Evolutionary conservation across 1,139 yeast genomes (phyloP), one percentile per base, ranked within the genome.

Genomic region (Zygoascus meyerae): DNA sequence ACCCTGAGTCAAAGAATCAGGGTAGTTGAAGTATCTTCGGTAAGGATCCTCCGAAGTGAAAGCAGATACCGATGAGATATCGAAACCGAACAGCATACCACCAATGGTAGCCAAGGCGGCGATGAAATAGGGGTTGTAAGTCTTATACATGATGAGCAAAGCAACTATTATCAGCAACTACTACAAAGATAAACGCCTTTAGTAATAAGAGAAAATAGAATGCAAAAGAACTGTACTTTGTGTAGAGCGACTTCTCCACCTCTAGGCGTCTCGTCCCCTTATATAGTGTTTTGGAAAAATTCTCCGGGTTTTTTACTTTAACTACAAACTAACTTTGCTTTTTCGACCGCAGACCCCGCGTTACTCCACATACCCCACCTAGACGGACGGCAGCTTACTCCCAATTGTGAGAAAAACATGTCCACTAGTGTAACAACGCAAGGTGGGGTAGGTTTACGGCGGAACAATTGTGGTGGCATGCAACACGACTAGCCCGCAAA

Each of bases 71-170:
- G 95, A 82, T 5, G 97, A 87, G 43, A 90, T 87, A 65, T 90
- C 97, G 63, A 89, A 90, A 57, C 97, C 97, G 66, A 90, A 90
- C 81, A 89, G 81, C 71, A 87, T 83, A n/a, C 97, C 97, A 3
- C 96, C 90, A 48, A 89, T 81, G 26, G 96, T 87, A 2, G 96
- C 83, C 12, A 86, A 56, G 16, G 53, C 46, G 3, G 72, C 69
- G 34, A 60, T 56, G 15, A 68, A 52, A 51, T 66, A 68, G 10
- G 71, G 69, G 51, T 68, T 68, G 53, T 65, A 62, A 35, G 63
- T 47, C 46, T 14, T 40, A 33, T 42, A 46, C 47, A 38, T 48
- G 32, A 35, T 33, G 9, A 34, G 21, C 2, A 5, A 5, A 21
- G 6, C 26, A 21, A 21, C 26, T 21, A 21, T 21, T 21, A 21